phyloP scores from a whole-genome alignment of 208 protist genomes.

The Endotrypanum monterogeii region DNA sequence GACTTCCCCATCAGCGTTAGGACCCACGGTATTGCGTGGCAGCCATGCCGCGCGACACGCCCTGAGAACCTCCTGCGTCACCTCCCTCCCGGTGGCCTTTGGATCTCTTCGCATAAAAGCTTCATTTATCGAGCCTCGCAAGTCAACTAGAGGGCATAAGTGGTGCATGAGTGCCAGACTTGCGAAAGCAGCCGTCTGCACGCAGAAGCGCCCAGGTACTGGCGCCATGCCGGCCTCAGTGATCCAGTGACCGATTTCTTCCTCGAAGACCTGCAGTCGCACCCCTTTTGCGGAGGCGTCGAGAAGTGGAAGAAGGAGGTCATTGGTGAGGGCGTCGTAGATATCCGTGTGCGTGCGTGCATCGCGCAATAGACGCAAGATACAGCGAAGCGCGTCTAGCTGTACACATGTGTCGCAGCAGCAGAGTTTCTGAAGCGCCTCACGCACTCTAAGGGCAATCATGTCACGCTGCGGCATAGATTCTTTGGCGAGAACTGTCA shows the following conservation, averaged over 20 bases:
- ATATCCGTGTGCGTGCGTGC: conserved; percentile 18
- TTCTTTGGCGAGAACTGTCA: conserved; percentile 47
- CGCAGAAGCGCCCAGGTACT: neutral
- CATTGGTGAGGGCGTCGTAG: conserved; percentile 45
- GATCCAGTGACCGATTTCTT: conserved; percentile 41
- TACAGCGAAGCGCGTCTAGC: conserved; percentile 20
- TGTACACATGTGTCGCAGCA: conserved; percentile 10
- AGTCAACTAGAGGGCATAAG: conserved; percentile 22
- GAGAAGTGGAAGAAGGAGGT: conserved; percentile 42
- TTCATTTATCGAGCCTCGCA: conserved; percentile 57
- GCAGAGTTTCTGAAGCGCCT: conserved; percentile 21
- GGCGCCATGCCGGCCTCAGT: conserved; percentile 11
- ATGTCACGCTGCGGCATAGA: conserved; percentile 30
- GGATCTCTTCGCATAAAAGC: conserved; percentile 31
- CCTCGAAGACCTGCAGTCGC: conserved; percentile 35
- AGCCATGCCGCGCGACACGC: conserved; percentile 36
- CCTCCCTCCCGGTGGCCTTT: conserved; percentile 68
- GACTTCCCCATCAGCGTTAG: neutral
- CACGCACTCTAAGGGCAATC: conserved; percentile 11
- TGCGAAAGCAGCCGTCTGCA: conserved; percentile 61
- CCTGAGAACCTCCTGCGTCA: conserved; percentile 79
- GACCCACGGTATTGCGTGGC: neutral
- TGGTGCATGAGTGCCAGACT: conserved; percentile 78
- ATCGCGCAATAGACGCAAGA: neutral
- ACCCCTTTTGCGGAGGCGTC: conserved; percentile 16